Conservation (phyloP, 768 basidiomycete genomes). For the Exsudoporus frostii region DNA sequence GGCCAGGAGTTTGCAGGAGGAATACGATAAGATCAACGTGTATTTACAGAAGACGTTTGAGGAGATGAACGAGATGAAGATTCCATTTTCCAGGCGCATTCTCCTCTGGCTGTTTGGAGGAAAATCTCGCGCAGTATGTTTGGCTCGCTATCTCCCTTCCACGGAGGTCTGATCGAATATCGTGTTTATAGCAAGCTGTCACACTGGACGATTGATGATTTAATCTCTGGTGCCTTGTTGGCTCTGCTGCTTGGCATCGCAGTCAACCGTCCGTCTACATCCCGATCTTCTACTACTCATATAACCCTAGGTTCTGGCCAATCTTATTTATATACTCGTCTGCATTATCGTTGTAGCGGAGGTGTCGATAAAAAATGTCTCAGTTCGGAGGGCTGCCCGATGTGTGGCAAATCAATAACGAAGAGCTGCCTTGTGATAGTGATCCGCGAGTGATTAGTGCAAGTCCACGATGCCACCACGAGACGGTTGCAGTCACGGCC, state of each 20-base stretch:
- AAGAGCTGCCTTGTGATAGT: no score
- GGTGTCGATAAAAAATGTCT: no score
- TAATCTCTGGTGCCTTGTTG: no score
- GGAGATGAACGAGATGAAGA: constrained; percentile 19
- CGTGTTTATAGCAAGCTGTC: constrained; percentile 1
- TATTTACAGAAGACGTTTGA: constrained; percentile 19
- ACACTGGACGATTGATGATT: no score
- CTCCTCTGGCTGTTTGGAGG: constrained; percentile 4
- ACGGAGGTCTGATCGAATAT: neutral
- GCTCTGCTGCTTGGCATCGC: neutral
- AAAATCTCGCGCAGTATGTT: constrained; percentile 12
- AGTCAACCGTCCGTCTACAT: neutral
- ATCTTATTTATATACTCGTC: no score
- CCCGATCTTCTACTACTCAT: neutral
- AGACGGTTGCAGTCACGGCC: no score
- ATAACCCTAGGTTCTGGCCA: no score
- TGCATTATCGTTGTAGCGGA: no score
- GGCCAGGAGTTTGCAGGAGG: constrained; percentile 7
- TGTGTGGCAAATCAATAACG: no score
- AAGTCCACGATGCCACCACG: no score
- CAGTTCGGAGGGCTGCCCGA: no score
- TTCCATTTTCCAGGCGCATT: constrained; percentile 11
- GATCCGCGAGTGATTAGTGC: no score
- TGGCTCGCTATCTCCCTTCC: neutral
- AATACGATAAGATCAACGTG: constrained; percentile 7